phyloP scores from a whole-genome alignment of 192 early-diverging fungal species.

The Lunasporangiospora selenospora region DNA sequence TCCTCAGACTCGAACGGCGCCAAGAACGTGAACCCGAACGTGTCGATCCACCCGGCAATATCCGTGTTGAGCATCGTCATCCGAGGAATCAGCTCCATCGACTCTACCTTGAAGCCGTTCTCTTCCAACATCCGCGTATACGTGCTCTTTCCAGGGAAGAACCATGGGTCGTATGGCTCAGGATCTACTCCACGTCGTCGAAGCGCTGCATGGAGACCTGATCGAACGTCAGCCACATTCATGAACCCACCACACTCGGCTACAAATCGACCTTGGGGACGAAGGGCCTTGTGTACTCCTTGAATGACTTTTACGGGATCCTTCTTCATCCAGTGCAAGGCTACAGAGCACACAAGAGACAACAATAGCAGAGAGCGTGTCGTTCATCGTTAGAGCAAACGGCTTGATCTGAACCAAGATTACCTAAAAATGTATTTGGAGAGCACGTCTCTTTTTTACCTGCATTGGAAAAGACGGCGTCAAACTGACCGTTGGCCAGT shows the following conservation, averaged over 20 bases:
- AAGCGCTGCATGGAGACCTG: conserved; percentile 37
- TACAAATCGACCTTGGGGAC: conserved; percentile 63
- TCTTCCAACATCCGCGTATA: conserved; percentile 58
- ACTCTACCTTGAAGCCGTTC: conserved; percentile 56
- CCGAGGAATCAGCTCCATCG: conserved; percentile 57
- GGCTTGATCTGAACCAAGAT: too few relatives aligned
- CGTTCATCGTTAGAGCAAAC: not conserved
- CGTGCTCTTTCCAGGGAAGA: conserved; percentile 53
- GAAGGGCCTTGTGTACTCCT: conserved; percentile 60
- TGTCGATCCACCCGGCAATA: conserved; percentile 68
- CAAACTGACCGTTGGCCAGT: conserved; percentile 57
- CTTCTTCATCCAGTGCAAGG: conserved; percentile 76
- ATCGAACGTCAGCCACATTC: conserved; percentile 20
- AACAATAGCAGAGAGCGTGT: not conserved
- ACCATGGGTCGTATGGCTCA: conserved; percentile 39
- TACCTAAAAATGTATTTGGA: too few relatives aligned
- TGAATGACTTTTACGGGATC: conserved; percentile 63
- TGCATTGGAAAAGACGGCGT: conserved; percentile 74
- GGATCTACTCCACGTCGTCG: conserved; percentile 51
- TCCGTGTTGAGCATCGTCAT: conserved; percentile 62
- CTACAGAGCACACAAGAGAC: conserved; percentile 37
- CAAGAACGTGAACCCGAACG: conserved; percentile 70
- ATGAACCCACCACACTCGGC: conserved; percentile 51
- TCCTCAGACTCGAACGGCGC: conserved; percentile 42
- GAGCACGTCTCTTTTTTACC: too few relatives aligned